Evolutionary conservation across 257 asterid species (phyloP).

Genomic region (Osmanthus fragrans): DNA sequence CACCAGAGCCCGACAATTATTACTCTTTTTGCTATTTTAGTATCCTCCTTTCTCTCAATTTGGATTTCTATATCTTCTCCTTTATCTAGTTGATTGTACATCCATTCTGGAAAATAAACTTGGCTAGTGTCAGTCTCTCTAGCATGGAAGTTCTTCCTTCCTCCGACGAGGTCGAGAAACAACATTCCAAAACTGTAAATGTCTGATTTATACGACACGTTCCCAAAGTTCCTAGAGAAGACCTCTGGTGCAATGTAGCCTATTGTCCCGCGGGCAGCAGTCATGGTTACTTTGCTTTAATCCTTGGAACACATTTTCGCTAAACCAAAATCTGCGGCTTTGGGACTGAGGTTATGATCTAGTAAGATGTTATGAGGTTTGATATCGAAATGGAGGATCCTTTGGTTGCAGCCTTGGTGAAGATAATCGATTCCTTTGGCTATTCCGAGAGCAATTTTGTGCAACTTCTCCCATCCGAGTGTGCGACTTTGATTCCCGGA

Average conservation of each 20-base stretch:
- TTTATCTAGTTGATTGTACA: constrained; percentile 71
- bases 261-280: constrained; percentile 73
- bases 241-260: constrained; percentile 85
- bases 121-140: constrained; percentile 36
- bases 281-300: constrained; percentile 59
- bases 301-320: constrained; percentile 73
- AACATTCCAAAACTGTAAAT: constrained; percentile 74
- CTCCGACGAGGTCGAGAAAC: constrained; percentile 72
- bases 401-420: constrained; percentile 73
- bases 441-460: constrained; percentile 48
- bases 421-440: constrained; percentile 73
- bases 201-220: constrained; percentile 67
- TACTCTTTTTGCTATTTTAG: constrained; percentile 48
- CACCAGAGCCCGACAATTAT: constrained; percentile 82
- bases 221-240: constrained; percentile 74
- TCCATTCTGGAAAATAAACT: constrained; percentile 73
- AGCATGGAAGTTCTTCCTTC: constrained; percentile 40
- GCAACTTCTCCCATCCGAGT: constrained; percentile 65
- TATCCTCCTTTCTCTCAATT: constrained; percentile 51
- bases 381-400: constrained; percentile 72
- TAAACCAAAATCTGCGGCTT: constrained; percentile 72
- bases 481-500: constrained; percentile 42
- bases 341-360: constrained; percentile 62
- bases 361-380: constrained; percentile 69
- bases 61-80: constrained; percentile 55